These are phyloP conservation scores for Ophiobolus disseminans DNA, from an alignment of 2,329 filamentous ascomycete genomes.

Conservation along the genomic window DNA sequence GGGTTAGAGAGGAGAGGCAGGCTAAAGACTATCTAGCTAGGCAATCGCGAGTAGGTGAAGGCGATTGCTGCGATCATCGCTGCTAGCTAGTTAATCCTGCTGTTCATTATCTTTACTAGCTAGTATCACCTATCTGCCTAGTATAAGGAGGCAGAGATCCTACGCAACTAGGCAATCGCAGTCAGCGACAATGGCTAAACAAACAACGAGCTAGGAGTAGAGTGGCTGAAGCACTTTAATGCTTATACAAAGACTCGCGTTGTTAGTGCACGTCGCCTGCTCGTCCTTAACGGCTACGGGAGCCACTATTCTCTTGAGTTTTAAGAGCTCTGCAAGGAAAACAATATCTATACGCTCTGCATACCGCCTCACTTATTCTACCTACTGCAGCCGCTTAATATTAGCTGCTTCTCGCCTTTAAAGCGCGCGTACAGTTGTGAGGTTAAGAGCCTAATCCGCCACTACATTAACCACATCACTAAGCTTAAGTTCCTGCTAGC, in stretches of 20 bases:
- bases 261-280: background rate
- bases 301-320: background rate
- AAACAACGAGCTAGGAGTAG: background rate
- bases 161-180: too few relatives aligned
- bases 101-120: too few relatives aligned
- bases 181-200: background rate
- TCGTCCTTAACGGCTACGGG: background rate
- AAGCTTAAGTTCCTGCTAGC: constrained; percentile 15
- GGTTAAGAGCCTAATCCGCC: background rate
- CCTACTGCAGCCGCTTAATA: constrained; percentile 2
- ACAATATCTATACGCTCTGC: constrained; percentile 9
- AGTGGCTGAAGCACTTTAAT: constrained; percentile 16
- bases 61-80: too few relatives aligned
- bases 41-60: too few relatives aligned
- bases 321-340: background rate
- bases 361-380: constrained; percentile 1
- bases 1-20: too few relatives aligned
- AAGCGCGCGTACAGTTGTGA: constrained; percentile 27
- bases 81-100: too few relatives aligned
- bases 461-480: constrained; percentile 3
- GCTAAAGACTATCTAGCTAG: too few relatives aligned
- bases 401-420: constrained; percentile 3
- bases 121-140: too few relatives aligned
- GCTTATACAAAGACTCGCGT: constrained; percentile 1
- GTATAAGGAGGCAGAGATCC: too few relatives aligned